Evolutionary conservation across 2,329 filamentous ascomycete genomes (phyloP).

Genomic region (Aspergillus phoenicis): DNA sequence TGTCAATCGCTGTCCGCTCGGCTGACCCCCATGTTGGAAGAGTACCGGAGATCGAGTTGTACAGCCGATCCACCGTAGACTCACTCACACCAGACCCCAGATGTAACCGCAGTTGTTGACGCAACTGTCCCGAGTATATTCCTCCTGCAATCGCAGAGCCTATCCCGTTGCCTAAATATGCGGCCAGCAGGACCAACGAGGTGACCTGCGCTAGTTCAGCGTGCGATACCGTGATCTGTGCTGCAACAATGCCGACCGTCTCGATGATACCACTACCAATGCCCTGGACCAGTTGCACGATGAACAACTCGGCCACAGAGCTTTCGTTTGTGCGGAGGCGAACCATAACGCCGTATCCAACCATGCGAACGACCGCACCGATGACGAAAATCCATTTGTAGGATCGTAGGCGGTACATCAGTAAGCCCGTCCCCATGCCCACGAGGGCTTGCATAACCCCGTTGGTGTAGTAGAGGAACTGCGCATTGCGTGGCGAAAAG

Average conservation of each 20-base stretch:
- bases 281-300: constrained; percentile 54
- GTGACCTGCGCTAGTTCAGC: constrained; percentile 53
- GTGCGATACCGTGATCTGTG: constrained; percentile 51
- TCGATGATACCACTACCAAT: constrained; percentile 52
- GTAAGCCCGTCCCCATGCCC: constrained; percentile 44
- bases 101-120: constrained; percentile 38
- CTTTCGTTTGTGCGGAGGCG: constrained; percentile 50
- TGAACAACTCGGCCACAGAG: constrained; percentile 50
- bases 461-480: constrained; percentile 45
- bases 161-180: constrained; percentile 43
- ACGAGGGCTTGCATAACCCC: constrained; percentile 49
- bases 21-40: constrained; percentile 46
- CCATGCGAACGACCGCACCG: constrained; percentile 46
- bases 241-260: constrained; percentile 47
- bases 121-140: constrained; percentile 54
- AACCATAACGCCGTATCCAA: constrained; percentile 57
- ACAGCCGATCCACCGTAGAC: constrained; percentile 42
- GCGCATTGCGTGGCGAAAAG: constrained; percentile 45
- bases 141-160: constrained; percentile 50
- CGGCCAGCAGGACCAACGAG: constrained; percentile 48
- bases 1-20: constrained; percentile 47
- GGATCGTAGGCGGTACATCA: constrained; percentile 47
- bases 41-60: constrained; percentile 50
- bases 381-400: constrained; percentile 53
- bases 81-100: constrained; percentile 38